A percentile compares a stretch with the other conserved stretches of the same genome.
phyloP scores from a whole-genome alignment of 352 stramenopile species.

The Phytophthora pseudosyringae region DNA sequence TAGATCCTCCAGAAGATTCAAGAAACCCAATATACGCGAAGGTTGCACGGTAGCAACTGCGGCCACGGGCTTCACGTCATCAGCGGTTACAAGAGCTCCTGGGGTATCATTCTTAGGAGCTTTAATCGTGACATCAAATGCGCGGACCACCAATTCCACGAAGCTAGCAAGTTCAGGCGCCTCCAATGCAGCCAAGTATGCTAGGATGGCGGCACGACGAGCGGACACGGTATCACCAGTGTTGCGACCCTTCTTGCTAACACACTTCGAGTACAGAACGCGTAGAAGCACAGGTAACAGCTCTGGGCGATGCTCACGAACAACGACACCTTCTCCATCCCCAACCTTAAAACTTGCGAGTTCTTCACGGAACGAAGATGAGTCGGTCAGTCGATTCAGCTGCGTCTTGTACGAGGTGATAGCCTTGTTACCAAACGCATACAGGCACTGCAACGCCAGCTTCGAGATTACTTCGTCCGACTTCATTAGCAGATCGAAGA shows the following conservation, averaged over 20 bases:
- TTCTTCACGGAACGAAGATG: slow-evolving; percentile 88
- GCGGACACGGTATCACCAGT: slow-evolving; percentile 84
- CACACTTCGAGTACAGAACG: slow-evolving; percentile 91
- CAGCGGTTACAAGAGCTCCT: slow-evolving; percentile 16
- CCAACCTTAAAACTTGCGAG: slow-evolving; percentile 90
- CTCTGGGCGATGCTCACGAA: slow-evolving; percentile 77
- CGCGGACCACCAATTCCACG: slow-evolving; percentile 88
- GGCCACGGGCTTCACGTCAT: slow-evolving; percentile 32
- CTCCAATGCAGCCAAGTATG: slow-evolving; percentile 87
- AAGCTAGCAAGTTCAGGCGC: slow-evolving; percentile 83
- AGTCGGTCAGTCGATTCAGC: slow-evolving; percentile 83
- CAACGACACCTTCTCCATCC: slow-evolving; percentile 66
- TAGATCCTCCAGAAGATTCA: slow-evolving; percentile 91
- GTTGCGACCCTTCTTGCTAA: slow-evolving; percentile 87
- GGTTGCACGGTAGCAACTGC: slow-evolving; percentile 64
- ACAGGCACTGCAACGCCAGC: slow-evolving; percentile 87
- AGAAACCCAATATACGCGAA: slow-evolving; percentile 87
- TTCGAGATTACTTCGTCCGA: slow-evolving; percentile 88
- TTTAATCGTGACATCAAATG: slow-evolving; percentile 77
- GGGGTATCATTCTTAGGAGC: slow-evolving; percentile 4
- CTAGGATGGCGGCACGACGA: slow-evolving; percentile 89
- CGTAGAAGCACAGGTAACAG: slow-evolving; percentile 89
- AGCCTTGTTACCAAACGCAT: slow-evolving; percentile 84
- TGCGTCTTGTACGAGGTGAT: slow-evolving; percentile 88
- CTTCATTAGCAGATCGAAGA: slow-evolving; percentile 92